A percentile compares a stretch with the other conserved stretches of the same genome.
These are phyloP conservation scores for Trematosphaeria pertusa DNA, from an alignment of 2,329 filamentous ascomycete genomes.

Conservation along the genomic window DNA sequence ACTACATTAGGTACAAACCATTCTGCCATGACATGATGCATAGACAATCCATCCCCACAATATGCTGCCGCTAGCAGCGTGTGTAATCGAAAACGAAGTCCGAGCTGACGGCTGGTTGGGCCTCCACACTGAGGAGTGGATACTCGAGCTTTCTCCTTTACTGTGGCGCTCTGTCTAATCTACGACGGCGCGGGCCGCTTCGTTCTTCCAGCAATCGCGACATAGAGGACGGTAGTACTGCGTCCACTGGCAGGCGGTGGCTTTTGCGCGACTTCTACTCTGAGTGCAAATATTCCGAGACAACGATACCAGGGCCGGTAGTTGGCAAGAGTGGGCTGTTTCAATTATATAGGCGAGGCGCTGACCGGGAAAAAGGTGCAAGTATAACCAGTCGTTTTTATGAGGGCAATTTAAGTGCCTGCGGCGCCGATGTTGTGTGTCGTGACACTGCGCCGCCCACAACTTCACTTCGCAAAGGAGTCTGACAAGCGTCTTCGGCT, in stretches of 20 bases:
- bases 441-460: slow-evolving; percentile 34
- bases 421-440: slow-evolving; percentile 25
- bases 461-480: slow-evolving; percentile 27
- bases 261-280: slow-evolving; percentile 2
- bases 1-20: slow-evolving; percentile 4
- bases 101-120: slow-evolving; percentile 1
- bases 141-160: neutral
- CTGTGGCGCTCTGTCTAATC: neutral
- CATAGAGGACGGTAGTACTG: slow-evolving; percentile 11
- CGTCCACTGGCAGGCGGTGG: slow-evolving; percentile 1
- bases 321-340: slow-evolving; percentile 15
- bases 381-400: slow-evolving; percentile 6
- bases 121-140: neutral
- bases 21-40: too few relatives aligned
- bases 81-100: neutral
- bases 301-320: neutral
- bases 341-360: slow-evolving; percentile 18
- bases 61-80: too few relatives aligned
- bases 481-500: slow-evolving; percentile 35
- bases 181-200: slow-evolving; percentile 7
- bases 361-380: neutral
- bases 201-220: slow-evolving; percentile 17
- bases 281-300: neutral
- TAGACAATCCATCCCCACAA: too few relatives aligned
- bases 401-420: slow-evolving; percentile 16